A percentile compares a stretch with the other conserved stretches of the same genome.
Evolutionary conservation across 768 basidiomycete species (phyloP).

Genomic region (Tulasnella sp.): DNA sequence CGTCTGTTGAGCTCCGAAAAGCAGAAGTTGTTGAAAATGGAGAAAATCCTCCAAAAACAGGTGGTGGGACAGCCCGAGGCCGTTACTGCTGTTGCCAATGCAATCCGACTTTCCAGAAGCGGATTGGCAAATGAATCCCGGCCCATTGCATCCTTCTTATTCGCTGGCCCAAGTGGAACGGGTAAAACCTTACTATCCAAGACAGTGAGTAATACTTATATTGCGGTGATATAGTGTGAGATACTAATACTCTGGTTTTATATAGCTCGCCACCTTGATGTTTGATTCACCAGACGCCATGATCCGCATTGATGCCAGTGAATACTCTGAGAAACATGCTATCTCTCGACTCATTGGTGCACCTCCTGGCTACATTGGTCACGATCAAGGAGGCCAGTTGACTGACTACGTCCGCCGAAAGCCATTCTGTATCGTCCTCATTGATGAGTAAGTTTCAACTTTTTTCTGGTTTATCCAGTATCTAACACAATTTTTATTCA

Average conservation of each 20-base stretch:
- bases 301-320: constrained; percentile 85
- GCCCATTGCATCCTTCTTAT: constrained; percentile 86
- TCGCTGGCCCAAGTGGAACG: constrained; percentile 84
- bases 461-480: not conserved
- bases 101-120: constrained; percentile 81
- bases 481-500: constrained; percentile 27
- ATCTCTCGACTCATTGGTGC: constrained; percentile 56
- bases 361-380: constrained; percentile 42
- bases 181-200: constrained; percentile 86
- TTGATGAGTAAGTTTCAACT: constrained; percentile 42
- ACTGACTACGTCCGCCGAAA: constrained; percentile 89
- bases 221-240: not conserved
- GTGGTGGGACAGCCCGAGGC: constrained; percentile 79
- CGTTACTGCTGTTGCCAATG: constrained; percentile 84
- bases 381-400: constrained; percentile 79
- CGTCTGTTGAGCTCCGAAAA: constrained; percentile 77
- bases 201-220: constrained; percentile 42
- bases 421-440: constrained; percentile 74
- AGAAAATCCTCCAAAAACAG: constrained; percentile 53
- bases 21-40: constrained; percentile 79
- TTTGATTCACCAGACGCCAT: constrained; percentile 87
- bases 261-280: constrained; percentile 69
- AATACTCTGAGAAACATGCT: constrained; percentile 78
- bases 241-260: constrained; percentile 7
- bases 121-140: constrained; percentile 81